Base-by-base conservation (phyloP, 2,329 filamentous ascomycete genomes). In the Herpotrichia juniperi region DNA sequence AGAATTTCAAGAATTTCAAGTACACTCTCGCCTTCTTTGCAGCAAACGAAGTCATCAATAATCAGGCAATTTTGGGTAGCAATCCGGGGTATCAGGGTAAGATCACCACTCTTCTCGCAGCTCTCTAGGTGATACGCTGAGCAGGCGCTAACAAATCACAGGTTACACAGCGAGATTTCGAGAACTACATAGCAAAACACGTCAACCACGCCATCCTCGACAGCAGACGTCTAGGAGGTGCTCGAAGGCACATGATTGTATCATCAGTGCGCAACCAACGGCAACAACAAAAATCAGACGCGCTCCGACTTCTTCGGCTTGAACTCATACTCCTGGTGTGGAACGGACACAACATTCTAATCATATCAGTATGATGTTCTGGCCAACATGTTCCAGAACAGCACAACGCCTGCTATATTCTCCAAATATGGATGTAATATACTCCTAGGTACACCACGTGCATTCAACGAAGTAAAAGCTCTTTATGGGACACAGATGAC, bases 391-490 rank as follows among this genome's bases (percentile, higher is more conserved):
- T 91, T 93, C 78, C 74, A 79, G 62, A 80, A 80, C 58, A 83
- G 82, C 32, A 83, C 86, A 14, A 82, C 92, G 31, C 90, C 90
- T 26, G 81, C 93, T 63, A 93, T 93, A 81, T 93, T 90, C 79
- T 90, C 87, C 58, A 90, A 94, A 69, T 87, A 86, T 63, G 90
- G 90, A 54, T 93, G 90, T 83, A 93, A 92, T 78, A 59, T 67
- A 45, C 59, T 70, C 21, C 26, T 11, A 30, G n/a, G n/a, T n/a
- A 78, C 81, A 31, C 84, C 86, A 12, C 88, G 90, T 61, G 75
- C 86, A 63, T 94, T 92, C 77, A 87, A 88, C 59, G 90, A 94
- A 75, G 87, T 91, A 11, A 80, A 78, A 49, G 79, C 86, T 56
- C 85, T 94, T 59, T 93, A 93, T 73, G 82, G 88, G 50, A 66